Evolutionary conservation across 257 asterid species (phyloP), one percentile per base, ranked within the genome.

Genomic region (Lycium barbarum): DNA sequence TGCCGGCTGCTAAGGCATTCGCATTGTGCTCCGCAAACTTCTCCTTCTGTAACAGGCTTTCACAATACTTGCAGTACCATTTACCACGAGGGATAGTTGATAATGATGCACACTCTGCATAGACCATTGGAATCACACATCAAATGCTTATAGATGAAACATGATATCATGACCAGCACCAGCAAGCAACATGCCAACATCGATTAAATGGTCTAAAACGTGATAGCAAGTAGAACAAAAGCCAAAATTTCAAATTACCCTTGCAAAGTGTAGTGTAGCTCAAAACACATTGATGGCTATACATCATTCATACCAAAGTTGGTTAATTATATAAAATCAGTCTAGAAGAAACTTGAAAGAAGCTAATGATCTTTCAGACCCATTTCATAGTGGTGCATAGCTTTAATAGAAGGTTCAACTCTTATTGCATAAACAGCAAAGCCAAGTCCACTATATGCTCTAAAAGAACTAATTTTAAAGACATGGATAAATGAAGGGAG

Each of bases 31-130:
- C 94, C 71, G 90, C 96, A 84, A 86, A 91, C 83, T 84, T 94
- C 90, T 95, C 99, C 90, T 94, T 95, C 93, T 90, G 92, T 88
- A 95, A 92, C 95, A 92, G 91, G 91, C 88, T 95, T 79, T 94
- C 93, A 91, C 99, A 97, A 91, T 97, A 97, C 82, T 94, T 94
- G 88, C 99, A 97, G 89, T 90, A 95, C 99, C 98, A 97, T 90
- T 94, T 97, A 86, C 97, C 98, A 83, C 86, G 92, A 88, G 99
- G 98, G 87, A 95, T 90, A 89, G 90, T 87, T 26, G 90, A 76
- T 81, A 97, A 84, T 83, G 97, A 94, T 66, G 99, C 97, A 87
- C 99, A 97, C 84, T 91, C 99, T 97, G 95, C 92, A 93, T 80
- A 76, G 45, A 86, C 82, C 86, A 78, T 85, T 35, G 65, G 79